Conservation (phyloP, 2,329 filamentous ascomycete species). For the Arthrobotrys pseudoclavata region DNA sequence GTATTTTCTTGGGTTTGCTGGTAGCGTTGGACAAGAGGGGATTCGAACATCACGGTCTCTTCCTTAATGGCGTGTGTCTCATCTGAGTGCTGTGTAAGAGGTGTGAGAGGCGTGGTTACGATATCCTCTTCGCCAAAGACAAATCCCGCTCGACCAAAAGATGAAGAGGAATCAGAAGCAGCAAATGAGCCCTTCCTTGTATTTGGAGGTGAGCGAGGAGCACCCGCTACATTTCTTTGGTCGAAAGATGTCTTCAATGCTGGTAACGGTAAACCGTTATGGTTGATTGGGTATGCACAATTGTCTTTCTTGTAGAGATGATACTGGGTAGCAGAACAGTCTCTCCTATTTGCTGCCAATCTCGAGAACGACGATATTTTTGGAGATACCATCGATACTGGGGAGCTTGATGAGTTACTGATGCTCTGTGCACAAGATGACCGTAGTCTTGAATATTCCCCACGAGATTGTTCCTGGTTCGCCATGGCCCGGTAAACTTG, state of each 20-base stretch:
- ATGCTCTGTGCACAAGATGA: conserved; percentile 53
- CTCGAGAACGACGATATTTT: conserved; percentile 52
- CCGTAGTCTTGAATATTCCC: conserved; percentile 53
- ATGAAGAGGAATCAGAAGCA: conserved; percentile 53
- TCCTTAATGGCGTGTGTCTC: conserved; percentile 45
- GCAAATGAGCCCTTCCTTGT: conserved; percentile 58
- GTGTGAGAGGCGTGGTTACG: conserved; percentile 50
- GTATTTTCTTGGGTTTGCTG: conserved; percentile 46
- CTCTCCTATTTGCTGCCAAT: conserved; percentile 38
- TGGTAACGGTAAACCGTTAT: conserved; percentile 34
- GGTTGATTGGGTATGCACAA: conserved; percentile 31
- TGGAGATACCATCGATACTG: conserved; percentile 48
- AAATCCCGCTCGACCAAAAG: conserved; percentile 46
- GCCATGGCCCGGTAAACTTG: conserved; percentile 34
- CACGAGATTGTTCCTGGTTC: conserved; percentile 40
- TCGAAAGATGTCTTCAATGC: conserved; percentile 53
- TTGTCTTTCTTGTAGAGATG: conserved; percentile 58
- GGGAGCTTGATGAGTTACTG: conserved; percentile 54
- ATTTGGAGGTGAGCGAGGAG: conserved; percentile 50
- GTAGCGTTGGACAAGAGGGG: conserved; percentile 46
- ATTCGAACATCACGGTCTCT: conserved; percentile 40
- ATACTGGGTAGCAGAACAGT: conserved; percentile 42
- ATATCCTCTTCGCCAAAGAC: conserved; percentile 48
- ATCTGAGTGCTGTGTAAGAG: conserved; percentile 55
- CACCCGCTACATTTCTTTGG: conserved; percentile 21